Evolutionary conservation across 116 monocot genomes (phyloP), one percentile per base, ranked within the genome.

Genomic region (Thalassia testudinum): DNA sequence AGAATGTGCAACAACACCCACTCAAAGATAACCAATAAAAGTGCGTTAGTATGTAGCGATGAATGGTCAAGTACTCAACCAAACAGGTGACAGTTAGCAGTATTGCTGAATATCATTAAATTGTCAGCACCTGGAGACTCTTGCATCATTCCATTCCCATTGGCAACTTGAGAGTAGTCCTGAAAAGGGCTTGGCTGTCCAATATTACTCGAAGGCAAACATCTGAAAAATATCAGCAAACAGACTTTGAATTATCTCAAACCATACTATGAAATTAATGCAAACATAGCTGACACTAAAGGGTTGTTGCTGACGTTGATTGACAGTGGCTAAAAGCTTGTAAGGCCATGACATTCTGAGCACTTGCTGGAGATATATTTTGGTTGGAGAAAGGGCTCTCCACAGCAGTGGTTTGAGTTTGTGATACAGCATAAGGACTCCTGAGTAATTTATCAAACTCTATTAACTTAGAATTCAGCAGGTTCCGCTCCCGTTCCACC

Each of bases 401-500:
- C 25, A 14, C 56, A 54, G 73, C 11, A 50, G 58, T 25, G 37
- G 21, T 53, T 44, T 66, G 10, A 53, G 37, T 62, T 57, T 55
- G 64, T 44, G 64, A 59, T 27, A 34, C 38, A 3, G 58, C 38
- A 72, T 75, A 71, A 21, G 85, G 75, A 67, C 72, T 89, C 5
- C 52, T 55, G 13, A 77, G 71, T 47, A 97, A 66, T 72, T 74
- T 81, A 50, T 82, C 75, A 79, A 89, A 97, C 58, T 97, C 97
- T 25, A 63, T 26, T 49, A 82, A 50, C 67, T 97, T 97, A 22
- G 78, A 64, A 49, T 76, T 85, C 1, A 75, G 70, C 52, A 89
- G 56, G 48, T 75, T 97, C 51, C 89, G 85, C 74, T 95, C 95
- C 38, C 82, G 78, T 63, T 89, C 89, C 27, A 95, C 66, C 93